Conservation (phyloP, 306 rosid species). For the Begonia fuchsioides region DNA sequence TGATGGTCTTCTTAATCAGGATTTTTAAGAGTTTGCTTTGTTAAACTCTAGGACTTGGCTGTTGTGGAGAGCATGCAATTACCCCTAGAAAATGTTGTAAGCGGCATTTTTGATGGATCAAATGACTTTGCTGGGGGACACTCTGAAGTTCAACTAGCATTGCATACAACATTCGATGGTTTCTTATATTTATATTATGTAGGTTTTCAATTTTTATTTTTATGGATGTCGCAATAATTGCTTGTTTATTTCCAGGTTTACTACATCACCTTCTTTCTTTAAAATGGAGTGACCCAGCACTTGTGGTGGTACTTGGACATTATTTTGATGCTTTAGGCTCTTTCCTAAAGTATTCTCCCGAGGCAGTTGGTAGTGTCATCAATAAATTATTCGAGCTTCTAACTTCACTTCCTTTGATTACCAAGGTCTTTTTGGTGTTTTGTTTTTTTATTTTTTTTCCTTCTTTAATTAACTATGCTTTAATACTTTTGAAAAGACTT, state of each 20-base stretch:
- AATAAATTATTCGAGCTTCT: constrained; percentile 85
- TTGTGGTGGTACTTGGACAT: constrained; percentile 79
- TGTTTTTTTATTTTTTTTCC: constrained; percentile 4
- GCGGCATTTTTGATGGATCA: constrained; percentile 60
- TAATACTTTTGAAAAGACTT: constrained; percentile 6
- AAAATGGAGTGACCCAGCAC: constrained; percentile 80
- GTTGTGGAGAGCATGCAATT: constrained; percentile 86
- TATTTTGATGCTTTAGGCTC: constrained; percentile 88
- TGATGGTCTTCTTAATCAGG: constrained; percentile 7
- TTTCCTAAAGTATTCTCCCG: constrained; percentile 71
- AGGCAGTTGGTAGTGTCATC: constrained; percentile 83
- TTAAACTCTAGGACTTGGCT: constrained; percentile 50
- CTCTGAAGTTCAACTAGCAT: constrained; percentile 60
- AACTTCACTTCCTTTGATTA: constrained; percentile 58
- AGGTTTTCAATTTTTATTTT: constrained; percentile 7
- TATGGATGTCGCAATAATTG: constrained; percentile 7
- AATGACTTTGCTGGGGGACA: constrained; percentile 33
- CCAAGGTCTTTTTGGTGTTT: constrained; percentile 34
- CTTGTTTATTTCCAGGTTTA: constrained; percentile 44
- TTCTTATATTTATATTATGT: constrained; percentile 10
- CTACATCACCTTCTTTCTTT: constrained; percentile 76
- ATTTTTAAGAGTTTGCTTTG: constrained; percentile 1
- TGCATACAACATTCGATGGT: constrained; percentile 73
- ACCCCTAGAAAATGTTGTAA: constrained; percentile 68
- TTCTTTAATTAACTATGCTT: constrained; percentile 9